phyloP scores from a whole-genome alignment of 2,329 filamentous ascomycete species.

The Graphiopsis chlorocephala region DNA sequence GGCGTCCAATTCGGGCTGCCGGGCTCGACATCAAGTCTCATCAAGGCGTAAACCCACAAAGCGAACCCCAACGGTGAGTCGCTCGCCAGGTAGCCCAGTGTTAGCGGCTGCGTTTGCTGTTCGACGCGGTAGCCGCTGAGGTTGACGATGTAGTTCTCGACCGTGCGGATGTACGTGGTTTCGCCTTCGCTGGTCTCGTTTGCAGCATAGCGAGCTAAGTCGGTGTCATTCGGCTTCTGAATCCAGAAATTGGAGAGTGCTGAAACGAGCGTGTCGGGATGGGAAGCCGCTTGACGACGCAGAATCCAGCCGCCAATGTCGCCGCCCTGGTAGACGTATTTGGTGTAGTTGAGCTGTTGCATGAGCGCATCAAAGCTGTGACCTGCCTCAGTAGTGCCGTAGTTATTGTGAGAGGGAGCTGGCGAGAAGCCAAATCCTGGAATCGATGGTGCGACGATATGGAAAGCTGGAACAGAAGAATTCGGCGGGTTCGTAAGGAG shows the following conservation, averaged over 20 bases:
- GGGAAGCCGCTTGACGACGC: not conserved
- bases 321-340: slow-evolving; percentile 60
- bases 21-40: not conserved
- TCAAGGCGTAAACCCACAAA: slow-evolving; percentile 68
- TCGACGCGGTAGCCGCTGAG: not conserved
- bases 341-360: slow-evolving; percentile 62
- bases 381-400: slow-evolving; percentile 58
- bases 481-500: slow-evolving; percentile 52
- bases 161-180: not conserved
- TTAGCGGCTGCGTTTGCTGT: slow-evolving; percentile 52
- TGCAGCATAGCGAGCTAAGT: not conserved
- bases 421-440: slow-evolving; percentile 53
- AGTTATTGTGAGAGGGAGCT: slow-evolving; percentile 52
- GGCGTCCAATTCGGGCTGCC: not conserved
- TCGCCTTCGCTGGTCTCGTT: not conserved
- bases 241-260: slow-evolving; percentile 8
- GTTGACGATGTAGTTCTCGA: not conserved
- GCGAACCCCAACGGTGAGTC: slow-evolving; percentile 68
- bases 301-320: slow-evolving; percentile 36
- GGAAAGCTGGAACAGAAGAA: slow-evolving; percentile 51
- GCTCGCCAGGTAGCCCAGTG: slow-evolving; percentile 63
- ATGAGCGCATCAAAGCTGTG: slow-evolving; percentile 63
- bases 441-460: slow-evolving; percentile 64
- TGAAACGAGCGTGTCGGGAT: not conserved
- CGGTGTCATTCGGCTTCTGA: not conserved